Base-by-base conservation (phyloP, 345 rosid genomes). In the Triadica sebifera region DNA sequence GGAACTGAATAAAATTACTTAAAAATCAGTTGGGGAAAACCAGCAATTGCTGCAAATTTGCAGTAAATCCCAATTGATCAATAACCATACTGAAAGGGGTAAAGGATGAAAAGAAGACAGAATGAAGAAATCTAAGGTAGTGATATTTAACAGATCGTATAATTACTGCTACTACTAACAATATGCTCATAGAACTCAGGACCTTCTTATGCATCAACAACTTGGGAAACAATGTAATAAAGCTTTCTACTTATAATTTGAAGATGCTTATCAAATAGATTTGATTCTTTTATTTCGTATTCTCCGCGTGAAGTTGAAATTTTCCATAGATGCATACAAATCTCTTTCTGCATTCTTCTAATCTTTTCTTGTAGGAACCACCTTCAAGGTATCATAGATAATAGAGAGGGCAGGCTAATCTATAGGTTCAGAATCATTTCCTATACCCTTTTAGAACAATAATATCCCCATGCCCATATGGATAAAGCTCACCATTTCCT, bases 261-360 rank as follows among this genome's bases (percentile, higher is more conserved):
- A 79, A 77, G 77, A 71, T 75, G 85, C 88, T 80, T 47, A 58
- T 6, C 10, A 4, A 75, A 74, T 79, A n/a, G 34, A 52, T 29
- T 69, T 2, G 79, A 43, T 64, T 65, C 77, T 69, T 70, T 80
- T 77, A 66, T 75, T 84, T 72, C 81, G 69, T 76, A 76, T 84
- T 29, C 84, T 29, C 56, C 66, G 67, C 49, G 50, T 61, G 57
- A 69, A 51, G 41, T 62, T 29, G 34, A 2, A 29, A 29, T 29
- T 29, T 29, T 29, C 34, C 34, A 29, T 29, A 1, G 74, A 52
- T 58, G 55, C 63, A 38, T 64, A 15, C 59, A 51, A 47, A 37
- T 75, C 55, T 69, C 57, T 65, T 57, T 68, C 69, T 55, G 34
- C 34, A 29, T 64, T 57, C 34, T n/a, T 52, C 64, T 50, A 78